Conservation (phyloP, 306 rosid genomes). For the Rosa chinensis region DNA sequence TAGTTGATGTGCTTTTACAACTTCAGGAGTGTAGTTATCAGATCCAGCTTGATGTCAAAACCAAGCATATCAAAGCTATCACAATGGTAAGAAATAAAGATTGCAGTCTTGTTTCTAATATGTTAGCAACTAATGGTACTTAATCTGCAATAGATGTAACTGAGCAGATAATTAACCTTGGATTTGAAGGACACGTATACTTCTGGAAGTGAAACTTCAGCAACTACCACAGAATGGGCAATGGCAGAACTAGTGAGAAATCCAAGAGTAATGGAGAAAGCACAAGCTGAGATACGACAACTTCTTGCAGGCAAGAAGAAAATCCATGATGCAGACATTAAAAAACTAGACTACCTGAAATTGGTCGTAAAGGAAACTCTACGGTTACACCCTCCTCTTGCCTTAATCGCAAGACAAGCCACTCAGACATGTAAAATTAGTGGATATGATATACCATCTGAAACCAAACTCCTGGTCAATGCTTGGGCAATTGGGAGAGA, state of each 20-base stretch:
- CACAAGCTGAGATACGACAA: slow-evolving; percentile 29
- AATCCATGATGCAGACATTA: slow-evolving; percentile 15
- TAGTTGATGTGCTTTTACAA: slow-evolving; percentile 13
- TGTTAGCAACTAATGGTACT: too few species aligned
- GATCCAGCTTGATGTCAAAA: slow-evolving; percentile 7
- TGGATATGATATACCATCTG: slow-evolving; percentile 30
- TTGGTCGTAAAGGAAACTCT: slow-evolving; percentile 36
- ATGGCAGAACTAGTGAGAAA: slow-evolving; percentile 20
- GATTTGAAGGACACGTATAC: not conserved
- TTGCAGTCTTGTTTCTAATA: too few species aligned
- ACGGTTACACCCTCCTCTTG: slow-evolving; percentile 33
- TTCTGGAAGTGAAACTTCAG: slow-evolving; percentile 12
- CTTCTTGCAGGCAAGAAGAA: slow-evolving; percentile 5
- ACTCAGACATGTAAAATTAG: slow-evolving; percentile 27
- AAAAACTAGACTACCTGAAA: slow-evolving; percentile 35
- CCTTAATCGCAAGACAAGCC: slow-evolving; percentile 31
- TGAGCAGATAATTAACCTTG: too few species aligned
- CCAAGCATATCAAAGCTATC: slow-evolving; percentile 14
- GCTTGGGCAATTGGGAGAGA: slow-evolving; percentile 45
- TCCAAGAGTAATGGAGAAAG: slow-evolving; percentile 33
- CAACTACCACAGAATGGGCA: slow-evolving; percentile 15
- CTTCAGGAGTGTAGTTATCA: not conserved
- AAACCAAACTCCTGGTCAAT: slow-evolving; percentile 28
- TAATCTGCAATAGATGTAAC: too few species aligned
- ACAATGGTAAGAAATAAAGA: not conserved